Conservation (phyloP, 192 early-diverging fungal genomes). For the Coemansia sp. region DNA sequence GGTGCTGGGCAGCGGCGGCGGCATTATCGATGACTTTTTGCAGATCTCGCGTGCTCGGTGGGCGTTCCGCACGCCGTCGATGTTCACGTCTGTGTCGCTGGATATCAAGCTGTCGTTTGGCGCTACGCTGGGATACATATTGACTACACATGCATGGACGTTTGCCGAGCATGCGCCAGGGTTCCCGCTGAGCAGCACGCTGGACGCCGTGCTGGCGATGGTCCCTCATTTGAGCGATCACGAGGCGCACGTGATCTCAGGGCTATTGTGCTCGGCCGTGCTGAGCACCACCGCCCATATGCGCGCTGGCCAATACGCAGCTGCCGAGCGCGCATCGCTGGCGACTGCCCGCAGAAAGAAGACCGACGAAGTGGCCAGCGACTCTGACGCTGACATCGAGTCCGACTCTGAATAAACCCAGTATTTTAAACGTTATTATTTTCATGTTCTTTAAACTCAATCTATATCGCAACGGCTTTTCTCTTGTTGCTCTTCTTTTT, state of each 20-base stretch:
- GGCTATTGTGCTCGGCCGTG: slow-evolving; percentile 49
- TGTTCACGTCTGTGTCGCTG: slow-evolving; percentile 34
- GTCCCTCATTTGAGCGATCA: slow-evolving; percentile 45
- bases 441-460: neutral
- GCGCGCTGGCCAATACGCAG: slow-evolving; percentile 24
- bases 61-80: slow-evolving; percentile 48
- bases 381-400: slow-evolving; percentile 8
- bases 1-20: slow-evolving; percentile 54
- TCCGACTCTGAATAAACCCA: neutral
- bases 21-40: slow-evolving; percentile 56
- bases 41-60: slow-evolving; percentile 46
- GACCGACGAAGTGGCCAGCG: slow-evolving; percentile 15
- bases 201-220: slow-evolving; percentile 31
- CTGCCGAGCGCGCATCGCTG: slow-evolving; percentile 24
- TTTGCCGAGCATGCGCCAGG: slow-evolving; percentile 42
- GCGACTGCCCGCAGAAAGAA: slow-evolving; percentile 35
- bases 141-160: slow-evolving; percentile 53
- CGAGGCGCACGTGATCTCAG: slow-evolving; percentile 44
- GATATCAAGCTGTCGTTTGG: slow-evolving; percentile 51
- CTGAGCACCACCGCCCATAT: slow-evolving; percentile 37
- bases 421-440: neutral
- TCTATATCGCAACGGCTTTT: slow-evolving; percentile 7
- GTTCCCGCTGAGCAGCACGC: slow-evolving; percentile 39
- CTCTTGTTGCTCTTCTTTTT: slow-evolving; percentile 12
- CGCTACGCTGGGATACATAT: slow-evolving; percentile 51